phyloP scores from a whole-genome alignment of 805 yeast genomes.

The Saturnispora quitensis region DNA sequence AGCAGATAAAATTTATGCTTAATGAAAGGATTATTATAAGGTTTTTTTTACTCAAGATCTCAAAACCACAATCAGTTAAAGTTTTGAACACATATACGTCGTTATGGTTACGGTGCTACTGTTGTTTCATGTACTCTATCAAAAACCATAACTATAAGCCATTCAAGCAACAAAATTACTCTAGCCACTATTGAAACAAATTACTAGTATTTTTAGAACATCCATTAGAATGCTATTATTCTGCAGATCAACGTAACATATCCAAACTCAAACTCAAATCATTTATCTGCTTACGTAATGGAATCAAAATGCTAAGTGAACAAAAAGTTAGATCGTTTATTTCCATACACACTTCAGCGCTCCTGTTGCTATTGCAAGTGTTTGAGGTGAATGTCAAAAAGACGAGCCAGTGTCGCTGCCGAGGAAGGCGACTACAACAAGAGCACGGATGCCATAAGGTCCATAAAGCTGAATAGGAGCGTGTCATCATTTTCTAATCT shows the following conservation, averaged over 20 bases:
- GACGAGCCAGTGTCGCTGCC: constrained; percentile 1
- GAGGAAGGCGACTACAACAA: background rate
- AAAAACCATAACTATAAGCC: no score
- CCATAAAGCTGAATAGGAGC: background rate
- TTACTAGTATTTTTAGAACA: no score
- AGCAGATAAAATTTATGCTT: no score
- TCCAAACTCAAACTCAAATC: background rate
- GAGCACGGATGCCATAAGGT: background rate
- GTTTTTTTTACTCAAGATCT: background rate
- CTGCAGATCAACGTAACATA: background rate
- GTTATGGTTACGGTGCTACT: background rate
- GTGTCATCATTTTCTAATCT: background rate
- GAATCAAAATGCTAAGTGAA: background rate
- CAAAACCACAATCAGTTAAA: background rate
- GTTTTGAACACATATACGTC: background rate
- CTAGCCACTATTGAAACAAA: no score
- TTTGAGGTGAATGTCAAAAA: constrained; percentile 2
- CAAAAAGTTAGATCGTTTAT: background rate
- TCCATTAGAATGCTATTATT: background rate
- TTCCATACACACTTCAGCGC: background rate
- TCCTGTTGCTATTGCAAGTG: background rate
- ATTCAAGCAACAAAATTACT: no score
- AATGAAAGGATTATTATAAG: no score
- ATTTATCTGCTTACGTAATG: background rate
- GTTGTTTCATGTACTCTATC: no score